These are phyloP conservation scores for Cladosporium sp. DNA, from an alignment of 2,329 filamentous ascomycete genomes.

Conservation along the genomic window DNA sequence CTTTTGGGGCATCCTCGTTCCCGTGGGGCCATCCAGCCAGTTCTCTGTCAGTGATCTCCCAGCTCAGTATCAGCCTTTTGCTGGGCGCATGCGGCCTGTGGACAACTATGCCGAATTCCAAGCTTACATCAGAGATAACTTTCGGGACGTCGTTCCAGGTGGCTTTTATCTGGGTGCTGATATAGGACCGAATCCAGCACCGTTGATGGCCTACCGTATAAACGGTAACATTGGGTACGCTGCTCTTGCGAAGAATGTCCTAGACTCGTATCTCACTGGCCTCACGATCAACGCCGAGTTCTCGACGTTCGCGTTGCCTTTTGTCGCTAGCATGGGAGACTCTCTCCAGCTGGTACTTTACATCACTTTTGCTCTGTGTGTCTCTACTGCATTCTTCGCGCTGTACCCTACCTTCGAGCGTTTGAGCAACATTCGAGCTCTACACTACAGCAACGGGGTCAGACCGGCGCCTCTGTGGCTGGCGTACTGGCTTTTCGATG, in stretches of 20 bases:
- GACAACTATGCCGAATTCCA: conserved; percentile 65
- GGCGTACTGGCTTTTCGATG: conserved; percentile 76
- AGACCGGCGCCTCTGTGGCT: conserved; percentile 74
- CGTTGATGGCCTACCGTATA: conserved; percentile 64
- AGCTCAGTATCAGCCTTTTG: conserved; percentile 23
- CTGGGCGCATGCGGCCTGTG: conserved; percentile 41
- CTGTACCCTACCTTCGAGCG: conserved; percentile 81
- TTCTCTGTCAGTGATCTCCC: conserved; percentile 22
- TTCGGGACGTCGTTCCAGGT: conserved; percentile 65
- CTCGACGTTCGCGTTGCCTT: conserved; percentile 68
- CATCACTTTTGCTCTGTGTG: conserved; percentile 68
- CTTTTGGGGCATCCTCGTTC: conserved; percentile 20
- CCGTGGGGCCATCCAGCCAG: conserved; percentile 32
- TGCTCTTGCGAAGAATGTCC: conserved; percentile 81
- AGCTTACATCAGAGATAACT: conserved; percentile 56
- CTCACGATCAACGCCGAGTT: conserved; percentile 66
- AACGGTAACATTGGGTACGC: conserved; percentile 56
- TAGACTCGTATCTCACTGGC: conserved; percentile 71
- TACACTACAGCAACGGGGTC: conserved; percentile 88
- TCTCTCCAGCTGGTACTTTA: conserved; percentile 76
- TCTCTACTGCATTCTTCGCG: conserved; percentile 80
- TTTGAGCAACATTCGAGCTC: conserved; percentile 67
- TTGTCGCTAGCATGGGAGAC: conserved; percentile 61
- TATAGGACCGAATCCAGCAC: conserved; percentile 43
- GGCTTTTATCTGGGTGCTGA: conserved; percentile 65